These are phyloP conservation scores for Selenicereus undatus DNA, from an alignment of 148 eudicot species.

Conservation along the genomic window DNA sequence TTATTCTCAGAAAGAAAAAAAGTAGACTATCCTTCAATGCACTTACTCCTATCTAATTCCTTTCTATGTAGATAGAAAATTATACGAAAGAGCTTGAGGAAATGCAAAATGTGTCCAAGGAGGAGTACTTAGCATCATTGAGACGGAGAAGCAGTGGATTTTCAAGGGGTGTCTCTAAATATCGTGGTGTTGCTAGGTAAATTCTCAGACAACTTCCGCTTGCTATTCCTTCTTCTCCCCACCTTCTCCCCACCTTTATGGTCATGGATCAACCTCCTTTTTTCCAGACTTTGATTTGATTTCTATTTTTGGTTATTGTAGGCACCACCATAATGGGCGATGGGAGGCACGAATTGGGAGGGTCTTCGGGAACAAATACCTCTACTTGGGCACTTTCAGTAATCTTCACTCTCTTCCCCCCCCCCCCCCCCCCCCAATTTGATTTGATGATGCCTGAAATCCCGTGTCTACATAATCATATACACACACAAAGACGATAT, in stretches of 20 bases:
- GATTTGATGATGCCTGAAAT: conserved; percentile 14
- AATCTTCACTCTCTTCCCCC: conserved; percentile 18
- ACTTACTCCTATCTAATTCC: background rate
- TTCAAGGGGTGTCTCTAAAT: conserved; percentile 89
- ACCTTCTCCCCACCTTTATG: background rate
- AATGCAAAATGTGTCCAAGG: conserved; percentile 70
- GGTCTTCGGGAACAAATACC: conserved; percentile 60
- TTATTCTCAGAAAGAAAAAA: background rate
- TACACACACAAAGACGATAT: conserved; percentile 15
- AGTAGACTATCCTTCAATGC: background rate
- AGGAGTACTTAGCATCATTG: conserved; percentile 78
- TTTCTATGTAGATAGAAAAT: conserved; percentile 46
- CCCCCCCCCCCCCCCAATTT: background rate
- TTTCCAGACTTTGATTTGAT: background rate
- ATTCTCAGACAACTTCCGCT: background rate
- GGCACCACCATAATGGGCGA: conserved; percentile 85
- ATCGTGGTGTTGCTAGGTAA: conserved; percentile 94
- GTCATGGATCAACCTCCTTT: background rate
- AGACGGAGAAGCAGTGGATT: conserved; percentile 84
- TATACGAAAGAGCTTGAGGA: conserved; percentile 68
- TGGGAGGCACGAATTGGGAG: conserved; percentile 79
- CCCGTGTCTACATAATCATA: conserved; percentile 5
- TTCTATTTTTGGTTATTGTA: conserved; percentile 22
- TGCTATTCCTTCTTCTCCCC: background rate
- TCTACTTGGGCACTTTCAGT: conserved; percentile 70